Evolutionary conservation across 176 grass and related monocot genomes (phyloP).

Genomic region (Triticum dicoccoides): DNA sequence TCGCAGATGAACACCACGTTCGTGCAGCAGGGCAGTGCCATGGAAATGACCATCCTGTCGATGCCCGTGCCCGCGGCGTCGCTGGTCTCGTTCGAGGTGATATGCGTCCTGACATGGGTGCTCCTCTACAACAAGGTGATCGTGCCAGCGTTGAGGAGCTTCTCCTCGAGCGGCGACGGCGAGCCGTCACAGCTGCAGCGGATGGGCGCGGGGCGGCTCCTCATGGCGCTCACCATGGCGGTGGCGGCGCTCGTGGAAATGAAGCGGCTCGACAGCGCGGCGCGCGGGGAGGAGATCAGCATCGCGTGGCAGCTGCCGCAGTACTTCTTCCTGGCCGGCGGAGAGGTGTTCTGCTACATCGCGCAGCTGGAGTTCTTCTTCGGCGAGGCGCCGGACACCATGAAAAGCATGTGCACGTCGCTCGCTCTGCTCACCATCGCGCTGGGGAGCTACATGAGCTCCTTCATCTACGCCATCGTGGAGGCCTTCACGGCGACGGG

Average conservation of each 20-base stretch:
- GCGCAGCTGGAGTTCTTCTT: constrained; percentile 86
- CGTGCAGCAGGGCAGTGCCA: constrained; percentile 68
- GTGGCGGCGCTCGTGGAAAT: constrained; percentile 51
- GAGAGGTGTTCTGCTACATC: constrained; percentile 67
- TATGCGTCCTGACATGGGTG: constrained; percentile 56
- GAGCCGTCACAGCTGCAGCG: constrained; percentile 68
- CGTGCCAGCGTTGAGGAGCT: constrained; percentile 30
- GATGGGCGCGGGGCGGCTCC: constrained; percentile 58
- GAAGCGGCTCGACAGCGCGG: constrained; percentile 41
- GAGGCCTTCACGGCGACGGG: too few species aligned
- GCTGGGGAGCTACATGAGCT: too few species aligned
- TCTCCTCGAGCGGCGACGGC: not conserved
- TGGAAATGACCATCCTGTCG: constrained; percentile 50
- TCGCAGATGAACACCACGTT: constrained; percentile 79
- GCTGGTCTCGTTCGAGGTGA: constrained; percentile 54
- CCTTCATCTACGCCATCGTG: too few species aligned
- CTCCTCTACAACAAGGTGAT: constrained; percentile 59
- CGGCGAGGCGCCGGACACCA: constrained; percentile 66
- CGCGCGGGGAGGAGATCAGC: constrained; percentile 27
- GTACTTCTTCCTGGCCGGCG: constrained; percentile 57
- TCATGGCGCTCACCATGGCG: constrained; percentile 56
- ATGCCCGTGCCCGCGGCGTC: constrained; percentile 56
- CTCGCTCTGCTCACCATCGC: too few species aligned
- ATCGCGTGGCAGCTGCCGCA: constrained; percentile 78
- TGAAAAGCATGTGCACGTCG: constrained; percentile 78